Evolutionary conservation across 2,329 filamentous ascomycete genomes (phyloP).

Genomic region (Colletotrichum plurivorum): DNA sequence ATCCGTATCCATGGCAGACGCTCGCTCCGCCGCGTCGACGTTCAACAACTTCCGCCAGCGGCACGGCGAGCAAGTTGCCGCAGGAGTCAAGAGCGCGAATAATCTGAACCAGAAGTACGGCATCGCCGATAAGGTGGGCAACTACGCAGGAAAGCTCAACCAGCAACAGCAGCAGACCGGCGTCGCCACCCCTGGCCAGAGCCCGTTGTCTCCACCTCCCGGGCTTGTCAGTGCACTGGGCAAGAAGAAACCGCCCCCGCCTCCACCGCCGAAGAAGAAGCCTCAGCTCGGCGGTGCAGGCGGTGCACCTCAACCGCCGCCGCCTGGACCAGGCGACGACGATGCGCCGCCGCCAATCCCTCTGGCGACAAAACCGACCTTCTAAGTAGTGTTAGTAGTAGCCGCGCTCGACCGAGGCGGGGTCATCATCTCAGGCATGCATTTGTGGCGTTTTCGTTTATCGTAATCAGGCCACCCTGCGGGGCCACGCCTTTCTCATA

Average conservation of each 20-base stretch:
- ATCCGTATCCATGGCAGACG: slow-evolving; percentile 72
- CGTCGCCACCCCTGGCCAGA: not conserved
- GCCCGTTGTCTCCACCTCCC: slow-evolving; percentile 32
- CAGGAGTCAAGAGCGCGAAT: slow-evolving; percentile 71
- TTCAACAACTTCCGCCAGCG: slow-evolving; percentile 79
- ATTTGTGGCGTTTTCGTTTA: slow-evolving; percentile 32
- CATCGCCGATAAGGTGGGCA: slow-evolving; percentile 56
- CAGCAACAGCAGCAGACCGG: slow-evolving; percentile 38
- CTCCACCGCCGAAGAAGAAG: slow-evolving; percentile 69
- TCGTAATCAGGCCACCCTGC: slow-evolving; percentile 15
- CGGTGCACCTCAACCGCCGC: slow-evolving; percentile 32
- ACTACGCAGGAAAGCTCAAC: slow-evolving; percentile 42
- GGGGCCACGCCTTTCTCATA: not conserved
- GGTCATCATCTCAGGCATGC: slow-evolving; percentile 15
- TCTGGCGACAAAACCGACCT: slow-evolving; percentile 64
- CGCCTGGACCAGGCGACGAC: slow-evolving; percentile 43
- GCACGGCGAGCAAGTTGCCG: slow-evolving; percentile 77
- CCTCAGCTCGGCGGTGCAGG: slow-evolving; percentile 51
- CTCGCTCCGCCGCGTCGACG: slow-evolving; percentile 70
- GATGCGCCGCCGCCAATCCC: slow-evolving; percentile 67
- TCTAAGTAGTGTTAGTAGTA: slow-evolving; percentile 45
- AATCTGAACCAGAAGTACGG: slow-evolving; percentile 74
- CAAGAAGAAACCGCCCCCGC: slow-evolving; percentile 69
- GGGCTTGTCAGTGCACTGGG: slow-evolving; percentile 44
- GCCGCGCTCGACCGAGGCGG: slow-evolving; percentile 1